Percentiles rank a stretch among this genome's conserved stretches.
phyloP scores from a whole-genome alignment of 306 rosid genomes.

The Alnus rubra region DNA sequence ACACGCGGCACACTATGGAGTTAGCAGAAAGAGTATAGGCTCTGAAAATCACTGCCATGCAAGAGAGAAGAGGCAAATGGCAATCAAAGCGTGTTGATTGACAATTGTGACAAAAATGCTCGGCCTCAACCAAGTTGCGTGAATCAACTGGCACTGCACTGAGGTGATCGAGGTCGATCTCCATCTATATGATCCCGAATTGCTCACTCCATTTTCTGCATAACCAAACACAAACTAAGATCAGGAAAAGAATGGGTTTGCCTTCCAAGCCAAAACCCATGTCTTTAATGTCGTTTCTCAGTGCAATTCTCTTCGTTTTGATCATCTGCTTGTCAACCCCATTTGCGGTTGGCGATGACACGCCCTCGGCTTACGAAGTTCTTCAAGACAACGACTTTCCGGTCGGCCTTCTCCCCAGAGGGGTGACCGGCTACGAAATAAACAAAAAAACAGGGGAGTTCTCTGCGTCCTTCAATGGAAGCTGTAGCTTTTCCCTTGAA shows the following conservation, averaged over 20 bases:
- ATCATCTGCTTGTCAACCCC: constrained; percentile 10
- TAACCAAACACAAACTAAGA: neutral
- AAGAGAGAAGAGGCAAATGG: neutral
- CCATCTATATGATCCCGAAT: neutral
- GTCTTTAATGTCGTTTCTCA: neutral
- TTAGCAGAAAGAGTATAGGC: neutral
- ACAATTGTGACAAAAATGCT: neutral
- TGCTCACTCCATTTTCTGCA: neutral
- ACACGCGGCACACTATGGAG: neutral
- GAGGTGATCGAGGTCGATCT: neutral
- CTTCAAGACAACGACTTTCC: constrained; percentile 57
- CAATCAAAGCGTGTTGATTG: neutral
- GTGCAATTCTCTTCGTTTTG: constrained; percentile 4
- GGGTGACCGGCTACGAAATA: constrained; percentile 48
- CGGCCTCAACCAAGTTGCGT: neutral
- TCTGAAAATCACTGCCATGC: neutral
- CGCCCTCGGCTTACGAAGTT: constrained; percentile 50
- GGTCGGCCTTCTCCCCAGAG: constrained; percentile 61
- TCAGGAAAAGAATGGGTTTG: neutral
- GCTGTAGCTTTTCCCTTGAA: constrained; percentile 41
- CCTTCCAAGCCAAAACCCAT: neutral
- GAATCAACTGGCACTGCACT: neutral
- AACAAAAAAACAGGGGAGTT: constrained; percentile 48
- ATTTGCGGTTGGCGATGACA: constrained; percentile 3
- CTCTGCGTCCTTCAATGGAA: constrained; percentile 29